These are phyloP conservation scores for Sporothrix phasma DNA, from an alignment of 2,329 filamentous ascomycete species.

Conservation along the genomic window DNA sequence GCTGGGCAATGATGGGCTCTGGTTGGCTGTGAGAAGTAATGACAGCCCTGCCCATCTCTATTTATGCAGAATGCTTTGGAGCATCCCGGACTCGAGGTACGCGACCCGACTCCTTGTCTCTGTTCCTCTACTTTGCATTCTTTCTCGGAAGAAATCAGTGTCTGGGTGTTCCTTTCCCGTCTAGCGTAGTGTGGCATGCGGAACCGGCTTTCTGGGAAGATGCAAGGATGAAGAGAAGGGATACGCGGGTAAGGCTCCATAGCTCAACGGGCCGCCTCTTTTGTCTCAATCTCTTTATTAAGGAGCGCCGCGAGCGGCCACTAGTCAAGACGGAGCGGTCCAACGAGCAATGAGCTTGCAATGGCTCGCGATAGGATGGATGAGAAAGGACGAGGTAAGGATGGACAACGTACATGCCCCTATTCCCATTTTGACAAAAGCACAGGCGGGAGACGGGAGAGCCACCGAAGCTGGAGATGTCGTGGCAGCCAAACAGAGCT, in stretches of 20 bases:
- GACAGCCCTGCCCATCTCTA: neutral
- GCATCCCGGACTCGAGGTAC: neutral
- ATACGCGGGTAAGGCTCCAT: constrained; percentile 5
- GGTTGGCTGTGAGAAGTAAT: constrained; percentile 3
- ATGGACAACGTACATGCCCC: constrained; percentile 9
- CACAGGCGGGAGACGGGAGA: neutral
- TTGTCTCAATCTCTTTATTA: neutral
- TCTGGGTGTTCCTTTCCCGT: neutral
- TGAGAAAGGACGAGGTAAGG: neutral
- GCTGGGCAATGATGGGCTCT: neutral
- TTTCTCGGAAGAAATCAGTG: neutral
- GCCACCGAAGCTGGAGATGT: neutral
- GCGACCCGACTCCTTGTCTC: neutral
- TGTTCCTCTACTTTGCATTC: too few species aligned
- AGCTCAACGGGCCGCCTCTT: constrained; percentile 1
- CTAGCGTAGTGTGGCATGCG: neutral
- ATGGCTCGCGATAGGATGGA: constrained; percentile 1
- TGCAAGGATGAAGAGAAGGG: neutral
- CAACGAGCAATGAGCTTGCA: neutral
- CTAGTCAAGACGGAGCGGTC: neutral
- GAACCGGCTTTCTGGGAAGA: neutral
- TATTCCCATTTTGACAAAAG: constrained; percentile 9
- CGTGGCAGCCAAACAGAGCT: constrained; percentile 2
- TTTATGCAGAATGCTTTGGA: neutral
- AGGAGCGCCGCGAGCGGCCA: neutral